These are phyloP conservation scores for Mycothermus thermophilus DNA, from an alignment of 495 filamentous ascomycete genomes.

Conservation along the genomic window DNA sequence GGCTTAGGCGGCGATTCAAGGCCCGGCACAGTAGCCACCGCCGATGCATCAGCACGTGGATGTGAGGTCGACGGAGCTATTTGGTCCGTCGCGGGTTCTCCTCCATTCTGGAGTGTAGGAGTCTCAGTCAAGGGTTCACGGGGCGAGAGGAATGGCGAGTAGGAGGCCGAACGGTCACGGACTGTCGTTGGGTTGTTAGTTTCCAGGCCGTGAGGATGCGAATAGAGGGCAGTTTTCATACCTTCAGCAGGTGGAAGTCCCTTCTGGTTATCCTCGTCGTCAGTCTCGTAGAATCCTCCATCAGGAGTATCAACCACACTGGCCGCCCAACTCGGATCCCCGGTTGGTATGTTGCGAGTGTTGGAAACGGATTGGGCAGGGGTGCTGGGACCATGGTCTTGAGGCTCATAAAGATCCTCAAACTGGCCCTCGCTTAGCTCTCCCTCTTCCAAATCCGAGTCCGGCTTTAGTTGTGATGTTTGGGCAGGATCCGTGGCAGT, in stretches of 20 bases:
- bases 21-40: too few species aligned
- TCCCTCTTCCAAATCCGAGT: slow-evolving; percentile 49
- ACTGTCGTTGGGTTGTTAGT: slow-evolving; percentile 11
- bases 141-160: slow-evolving; percentile 39
- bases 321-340: slow-evolving; percentile 6
- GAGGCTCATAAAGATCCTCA: slow-evolving; percentile 33
- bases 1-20: too few species aligned
- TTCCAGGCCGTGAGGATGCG: too few species aligned
- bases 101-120: too few species aligned
- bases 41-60: too few species aligned
- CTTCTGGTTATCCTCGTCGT: slow-evolving; percentile 15
- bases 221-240: too few species aligned
- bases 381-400: slow-evolving; percentile 8
- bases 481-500: slow-evolving; percentile 10
- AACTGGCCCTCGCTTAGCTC: slow-evolving; percentile 57
- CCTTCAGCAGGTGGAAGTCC: slow-evolving; percentile 1
- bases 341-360: not conserved
- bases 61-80: too few species aligned
- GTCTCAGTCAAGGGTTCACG: too few species aligned
- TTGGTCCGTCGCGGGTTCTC: too few species aligned
- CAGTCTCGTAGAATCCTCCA: slow-evolving; percentile 17
- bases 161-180: slow-evolving; percentile 35
- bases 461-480: slow-evolving; percentile 1
- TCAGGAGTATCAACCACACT: slow-evolving; percentile 18
- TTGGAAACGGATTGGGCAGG: not conserved